Evolutionary conservation across 345 rosid genomes (phyloP), one percentile per base, ranked within the genome.

Genomic region (Citrus maxima): DNA sequence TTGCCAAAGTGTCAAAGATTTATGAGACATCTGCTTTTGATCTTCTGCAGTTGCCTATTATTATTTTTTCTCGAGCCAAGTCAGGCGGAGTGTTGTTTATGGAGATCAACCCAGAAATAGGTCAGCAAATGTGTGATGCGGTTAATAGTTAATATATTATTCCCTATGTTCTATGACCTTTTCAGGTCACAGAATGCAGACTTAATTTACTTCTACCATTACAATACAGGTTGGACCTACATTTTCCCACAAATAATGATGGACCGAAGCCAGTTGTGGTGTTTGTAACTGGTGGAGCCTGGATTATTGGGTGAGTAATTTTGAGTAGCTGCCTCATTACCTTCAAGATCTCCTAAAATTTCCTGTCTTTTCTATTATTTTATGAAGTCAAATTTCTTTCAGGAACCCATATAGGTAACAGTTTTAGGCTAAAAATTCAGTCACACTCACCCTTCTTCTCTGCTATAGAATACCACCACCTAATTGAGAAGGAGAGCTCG

Each of bases 51-150:
- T 96, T 85, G 98, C 91, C 28, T 93, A 85, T 87, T 87, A 86
- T 86, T 96, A 96, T 80, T 96, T 87, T 84, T 91, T 87, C 89
- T 94, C 99, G 3, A 79, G 82, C 30, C 93, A 89, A 78, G 98
- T 96, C 28, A 79, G 65, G 58, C 90, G 97, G 76, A 88, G 97
- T 87, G 75, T 96, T 79, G 94, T 93, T 46, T 96, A 93, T 79
- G 97, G 99, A 77, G 95, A 91, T 87, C 93, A 93, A 85, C 99
- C 99, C 5, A 90, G 99, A 87, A 96, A 96, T 82, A 94, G 98
- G 99, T 91, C 70, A 34, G 73, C 70, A 56, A 76, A 18, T 12
- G 37, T 70, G 7, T 70, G 61, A 78, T 73, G 38, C 40, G 21
- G 40, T 21, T 51, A 60, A 35, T 70, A 3, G 55, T 14, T 54